Conservation (phyloP, 441 rosid genomes). For the Pelargonium australe region DNA sequence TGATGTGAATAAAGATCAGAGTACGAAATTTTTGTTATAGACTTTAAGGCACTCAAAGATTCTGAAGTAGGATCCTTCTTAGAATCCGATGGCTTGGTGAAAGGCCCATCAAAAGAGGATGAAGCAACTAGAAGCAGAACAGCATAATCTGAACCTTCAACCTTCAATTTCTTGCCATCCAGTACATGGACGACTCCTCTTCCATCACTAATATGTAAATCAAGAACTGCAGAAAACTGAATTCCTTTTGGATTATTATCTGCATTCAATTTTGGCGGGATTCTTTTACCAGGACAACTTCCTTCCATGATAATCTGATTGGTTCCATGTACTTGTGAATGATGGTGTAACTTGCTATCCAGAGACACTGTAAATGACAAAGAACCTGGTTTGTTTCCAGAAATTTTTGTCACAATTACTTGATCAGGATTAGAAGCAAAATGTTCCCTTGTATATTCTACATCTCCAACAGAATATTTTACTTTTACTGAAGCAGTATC, state of each 20-base stretch:
- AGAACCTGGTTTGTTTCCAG: constrained; percentile 19
- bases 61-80: constrained; percentile 20
- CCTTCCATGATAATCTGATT: constrained; percentile 23
- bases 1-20: constrained; percentile 17
- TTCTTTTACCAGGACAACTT: constrained; percentile 23
- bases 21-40: constrained; percentile 11
- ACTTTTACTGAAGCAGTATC: constrained; percentile 23
- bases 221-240: constrained; percentile 22
- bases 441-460: constrained; percentile 21
- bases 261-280: constrained; percentile 13
- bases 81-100: constrained; percentile 23
- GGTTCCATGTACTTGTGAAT: constrained; percentile 11
- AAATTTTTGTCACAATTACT: constrained; percentile 20
- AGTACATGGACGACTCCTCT: neutral
- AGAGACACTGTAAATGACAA: constrained; percentile 20
- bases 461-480: constrained; percentile 17
- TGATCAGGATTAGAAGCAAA: constrained; percentile 26
- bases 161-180: constrained; percentile 16
- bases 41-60: constrained; percentile 8
- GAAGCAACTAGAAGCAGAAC: constrained; percentile 23
- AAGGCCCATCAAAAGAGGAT: constrained; percentile 25
- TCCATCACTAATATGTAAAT: constrained; percentile 15
- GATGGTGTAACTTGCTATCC: constrained; percentile 24
- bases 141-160: constrained; percentile 21
- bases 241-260: constrained; percentile 20